These are phyloP conservation scores for Psilocybe azurescens DNA, from an alignment of 768 basidiomycete species.

Conservation along the genomic window DNA sequence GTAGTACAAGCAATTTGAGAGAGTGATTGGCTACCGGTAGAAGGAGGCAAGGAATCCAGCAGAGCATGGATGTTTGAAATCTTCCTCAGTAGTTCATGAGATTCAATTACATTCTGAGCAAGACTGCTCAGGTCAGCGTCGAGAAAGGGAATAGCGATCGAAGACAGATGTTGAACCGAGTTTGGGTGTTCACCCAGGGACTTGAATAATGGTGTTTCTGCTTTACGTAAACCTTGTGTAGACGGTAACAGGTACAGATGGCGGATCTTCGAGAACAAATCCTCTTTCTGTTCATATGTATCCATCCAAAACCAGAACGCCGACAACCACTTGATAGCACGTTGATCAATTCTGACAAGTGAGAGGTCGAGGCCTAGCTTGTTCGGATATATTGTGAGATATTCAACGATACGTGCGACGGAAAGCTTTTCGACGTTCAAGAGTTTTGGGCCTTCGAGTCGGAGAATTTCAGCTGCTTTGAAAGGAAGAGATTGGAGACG, in stretches of 20 bases:
- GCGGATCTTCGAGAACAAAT: constrained; percentile 28
- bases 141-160: constrained; percentile 39
- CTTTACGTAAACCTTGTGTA: constrained; percentile 29
- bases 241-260: constrained; percentile 39
- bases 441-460: constrained; percentile 21
- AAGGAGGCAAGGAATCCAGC: constrained; percentile 30
- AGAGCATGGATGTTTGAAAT: constrained; percentile 34
- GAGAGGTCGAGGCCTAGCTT: constrained; percentile 30
- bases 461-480: constrained; percentile 27
- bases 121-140: constrained; percentile 27
- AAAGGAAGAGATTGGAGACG: constrained; percentile 31
- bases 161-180: constrained; percentile 26
- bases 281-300: constrained; percentile 23
- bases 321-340: constrained; percentile 37
- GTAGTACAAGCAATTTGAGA: constrained; percentile 7
- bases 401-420: constrained; percentile 30
- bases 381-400: constrained; percentile 31
- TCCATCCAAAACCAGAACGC: constrained; percentile 51
- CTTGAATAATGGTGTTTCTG: constrained; percentile 33
- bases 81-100: constrained; percentile 23
- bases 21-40: not conserved
- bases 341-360: constrained; percentile 17
- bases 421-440: constrained; percentile 39
- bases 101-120: constrained; percentile 25
- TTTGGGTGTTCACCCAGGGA: constrained; percentile 25